Base-by-base conservation (phyloP, 75 land plant species). In the Sequoiadendron giganteum region DNA sequence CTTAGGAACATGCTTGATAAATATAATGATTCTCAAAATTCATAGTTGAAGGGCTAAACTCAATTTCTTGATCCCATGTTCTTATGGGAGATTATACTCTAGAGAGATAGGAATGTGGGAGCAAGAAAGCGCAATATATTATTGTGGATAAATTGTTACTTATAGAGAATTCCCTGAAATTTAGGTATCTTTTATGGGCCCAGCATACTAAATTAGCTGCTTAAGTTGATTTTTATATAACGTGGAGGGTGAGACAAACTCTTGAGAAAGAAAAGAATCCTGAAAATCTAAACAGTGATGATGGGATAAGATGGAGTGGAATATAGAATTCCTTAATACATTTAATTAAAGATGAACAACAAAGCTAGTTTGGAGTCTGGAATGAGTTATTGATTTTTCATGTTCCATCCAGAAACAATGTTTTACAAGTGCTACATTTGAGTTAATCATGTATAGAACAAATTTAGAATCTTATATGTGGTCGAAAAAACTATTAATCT, bases 351-450 rank as follows among this genome's bases (percentile, higher is more conserved):
- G 70, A 65, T 65, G 68, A 25, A 65, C 70, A 6, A 2, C 5
- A 65, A 65, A 21, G 30, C 6, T 65, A 65, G 9, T 0, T 10
- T 48, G 52, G 11, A 48, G 10, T 61, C 25, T 61, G 68, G 68
- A 61, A 61, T 21, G 6, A 21, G 25, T 19, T 61, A 61, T 61
- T 61, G 18, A 61, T 61, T 18, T 61, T 19, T 61, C 68, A 61
- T 85, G 25, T 54, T 85, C 61, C 32, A 85, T 85, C 73, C 5
- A 54, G 21, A 86, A 36, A 86, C 11, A 86, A 25, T 65, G 43
- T 38, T 38, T 86, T 25, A 54, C 75, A 54, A 28, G 3, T 18
- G 43, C 36, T 19, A 14, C 43, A 28, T 65, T 54, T n/a, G 40
- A 85, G 36, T 28, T 16, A 48, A 85, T 34, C 36, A 56, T 54